These are phyloP conservation scores for Termitomyces sp. DNA, from an alignment of 768 basidiomycete genomes.

Conservation along the genomic window DNA sequence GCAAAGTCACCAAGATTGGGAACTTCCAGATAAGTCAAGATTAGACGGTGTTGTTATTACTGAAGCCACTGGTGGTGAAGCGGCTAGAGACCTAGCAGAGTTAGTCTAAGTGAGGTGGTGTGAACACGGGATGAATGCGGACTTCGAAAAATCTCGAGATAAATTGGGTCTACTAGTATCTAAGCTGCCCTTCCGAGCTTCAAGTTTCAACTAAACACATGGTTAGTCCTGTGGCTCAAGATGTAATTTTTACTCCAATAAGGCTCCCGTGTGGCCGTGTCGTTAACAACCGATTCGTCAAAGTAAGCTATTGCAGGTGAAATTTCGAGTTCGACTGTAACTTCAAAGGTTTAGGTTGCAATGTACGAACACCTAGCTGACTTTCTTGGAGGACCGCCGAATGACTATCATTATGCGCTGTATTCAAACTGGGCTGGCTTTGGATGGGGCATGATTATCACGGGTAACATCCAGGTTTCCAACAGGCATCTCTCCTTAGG, in stretches of 20 bases:
- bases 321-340: background rate
- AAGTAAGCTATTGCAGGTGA: slow-evolving; percentile 29
- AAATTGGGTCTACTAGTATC: no score
- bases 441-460: slow-evolving; percentile 85
- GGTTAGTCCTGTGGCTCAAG: background rate
- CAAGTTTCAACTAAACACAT: background rate
- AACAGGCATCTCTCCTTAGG: slow-evolving; percentile 61
- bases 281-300: slow-evolving; percentile 46
- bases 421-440: slow-evolving; percentile 73
- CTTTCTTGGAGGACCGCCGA: slow-evolving; percentile 69
- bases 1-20: no score
- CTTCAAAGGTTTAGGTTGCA: slow-evolving; percentile 54
- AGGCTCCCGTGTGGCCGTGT: slow-evolving; percentile 36
- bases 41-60: no score
- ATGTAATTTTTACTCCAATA: slow-evolving; percentile 19
- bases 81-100: no score
- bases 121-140: no score
- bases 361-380: slow-evolving; percentile 81
- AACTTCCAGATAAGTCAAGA: no score
- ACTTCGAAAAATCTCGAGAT: no score
- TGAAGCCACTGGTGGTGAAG: no score
- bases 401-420: slow-evolving; percentile 51
- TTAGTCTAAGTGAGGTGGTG: no score
- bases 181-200: no score
- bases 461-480: slow-evolving; percentile 79